phyloP scores from a whole-genome alignment of 1,139 yeast species.

The Suhomyces choctaworum region DNA sequence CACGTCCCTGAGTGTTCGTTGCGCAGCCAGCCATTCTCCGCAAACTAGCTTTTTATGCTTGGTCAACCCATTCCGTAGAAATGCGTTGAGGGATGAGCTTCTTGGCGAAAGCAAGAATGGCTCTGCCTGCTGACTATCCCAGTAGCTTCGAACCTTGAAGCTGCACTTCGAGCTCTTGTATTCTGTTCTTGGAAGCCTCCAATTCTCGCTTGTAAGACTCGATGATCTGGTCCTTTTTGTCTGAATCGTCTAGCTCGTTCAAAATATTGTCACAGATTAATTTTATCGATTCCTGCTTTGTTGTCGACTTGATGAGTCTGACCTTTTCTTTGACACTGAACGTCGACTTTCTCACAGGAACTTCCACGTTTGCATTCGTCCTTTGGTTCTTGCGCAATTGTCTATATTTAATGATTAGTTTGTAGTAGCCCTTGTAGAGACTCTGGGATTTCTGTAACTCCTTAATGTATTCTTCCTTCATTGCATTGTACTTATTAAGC shows the following conservation, averaged over 20 bases:
- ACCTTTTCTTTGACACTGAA: conserved; percentile 24
- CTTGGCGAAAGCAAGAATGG: too few relatives aligned
- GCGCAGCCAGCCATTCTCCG: too few relatives aligned
- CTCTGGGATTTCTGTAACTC: conserved; percentile 33
- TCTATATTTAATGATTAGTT: conserved; percentile 43
- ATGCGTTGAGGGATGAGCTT: too few relatives aligned
- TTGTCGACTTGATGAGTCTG: conserved; percentile 24
- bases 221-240: conserved; percentile 14
- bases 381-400: conserved; percentile 28
- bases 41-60: too few relatives aligned
- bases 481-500: conserved; percentile 27
- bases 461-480: conserved; percentile 34
- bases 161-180: conserved; percentile 1
- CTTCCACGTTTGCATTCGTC: neutral
- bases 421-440: conserved; percentile 40
- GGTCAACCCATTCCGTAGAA: too few relatives aligned
- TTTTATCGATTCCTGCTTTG: conserved; percentile 25
- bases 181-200: conserved; percentile 1
- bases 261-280: conserved; percentile 27
- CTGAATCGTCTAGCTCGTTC: conserved; percentile 22
- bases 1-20: too few relatives aligned
- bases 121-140: too few relatives aligned
- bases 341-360: conserved; percentile 4
- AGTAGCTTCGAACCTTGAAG: too few relatives aligned
- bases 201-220: conserved; percentile 10